Percentiles rank a stretch among this genome's conserved stretches.
These are phyloP conservation scores for Elongisporangium prolatum DNA, from an alignment of 352 stramenopile species.

Conservation along the genomic window DNA sequence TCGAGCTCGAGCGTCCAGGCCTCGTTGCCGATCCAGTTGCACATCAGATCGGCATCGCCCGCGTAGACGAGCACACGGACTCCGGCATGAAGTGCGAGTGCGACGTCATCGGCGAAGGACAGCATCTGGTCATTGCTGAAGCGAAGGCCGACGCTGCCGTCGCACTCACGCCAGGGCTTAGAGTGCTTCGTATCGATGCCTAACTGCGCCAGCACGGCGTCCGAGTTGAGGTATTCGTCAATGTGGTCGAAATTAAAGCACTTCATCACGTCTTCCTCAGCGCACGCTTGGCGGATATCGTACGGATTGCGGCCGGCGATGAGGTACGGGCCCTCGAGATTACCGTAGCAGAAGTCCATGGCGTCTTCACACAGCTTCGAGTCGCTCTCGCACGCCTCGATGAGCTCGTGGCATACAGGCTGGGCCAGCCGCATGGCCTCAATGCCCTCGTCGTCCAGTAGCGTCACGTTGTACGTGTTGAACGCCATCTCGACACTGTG, in stretches of 20 bases:
- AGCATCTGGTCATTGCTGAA: conserved; percentile 94
- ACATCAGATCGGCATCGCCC: conserved; percentile 96
- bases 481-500: conserved; percentile 64
- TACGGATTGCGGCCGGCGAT: conserved; percentile 59
- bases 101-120: conserved; percentile 87
- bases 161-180: conserved; percentile 88
- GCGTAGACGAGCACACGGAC: conserved; percentile 93
- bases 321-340: conserved; percentile 47
- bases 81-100: conserved; percentile 69
- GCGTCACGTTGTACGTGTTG: conserved; percentile 70
- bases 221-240: conserved; percentile 65
- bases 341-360: conserved; percentile 49
- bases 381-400: conserved; percentile 47
- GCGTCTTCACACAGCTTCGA: conserved; percentile 32
- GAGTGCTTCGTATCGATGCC: conserved; percentile 40
- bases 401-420: conserved; percentile 50
- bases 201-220: conserved; percentile 24
- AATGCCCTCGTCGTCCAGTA: conserved; percentile 36
- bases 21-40: conserved; percentile 96
- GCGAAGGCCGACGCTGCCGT: conserved; percentile 88
- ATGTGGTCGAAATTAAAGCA: conserved; percentile 73
- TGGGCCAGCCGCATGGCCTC: conserved; percentile 47
- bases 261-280: conserved; percentile 43
- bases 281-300: conserved; percentile 61
- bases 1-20: conserved; percentile 92